Evolutionary conservation across 257 asterid species (phyloP).

Genomic region (Nicotiana undulata): DNA sequence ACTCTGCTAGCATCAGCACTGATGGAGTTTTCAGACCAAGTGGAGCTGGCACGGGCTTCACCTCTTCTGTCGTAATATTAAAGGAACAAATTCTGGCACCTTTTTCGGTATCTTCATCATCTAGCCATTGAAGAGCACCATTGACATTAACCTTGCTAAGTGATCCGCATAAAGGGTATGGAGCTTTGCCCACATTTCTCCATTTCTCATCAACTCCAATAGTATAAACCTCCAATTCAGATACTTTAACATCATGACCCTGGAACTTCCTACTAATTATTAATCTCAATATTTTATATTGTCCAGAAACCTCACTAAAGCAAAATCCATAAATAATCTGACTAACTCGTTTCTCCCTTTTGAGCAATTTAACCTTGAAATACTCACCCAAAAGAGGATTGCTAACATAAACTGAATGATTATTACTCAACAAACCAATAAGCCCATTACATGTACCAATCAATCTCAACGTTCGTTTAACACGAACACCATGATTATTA

Average conservation of each 20-base stretch:
- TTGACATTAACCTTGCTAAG: background rate
- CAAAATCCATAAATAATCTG: background rate
- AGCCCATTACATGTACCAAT: background rate
- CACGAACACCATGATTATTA: background rate
- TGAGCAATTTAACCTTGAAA: background rate
- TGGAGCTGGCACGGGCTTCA: background rate
- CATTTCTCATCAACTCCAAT: background rate
- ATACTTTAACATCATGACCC: background rate
- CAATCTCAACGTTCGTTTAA: background rate
- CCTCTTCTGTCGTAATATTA: background rate
- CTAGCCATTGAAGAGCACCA: background rate
- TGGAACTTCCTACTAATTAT: background rate
- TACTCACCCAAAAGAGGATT: background rate
- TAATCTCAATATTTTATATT: background rate
- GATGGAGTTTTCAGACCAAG: background rate
- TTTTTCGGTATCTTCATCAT: rapidly evolving
- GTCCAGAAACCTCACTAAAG: background rate
- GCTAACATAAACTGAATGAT: background rate
- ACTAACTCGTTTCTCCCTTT: background rate
- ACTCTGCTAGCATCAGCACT: background rate
- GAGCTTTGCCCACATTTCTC: background rate
- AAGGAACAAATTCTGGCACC: background rate
- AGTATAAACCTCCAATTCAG: background rate
- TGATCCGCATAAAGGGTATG: background rate
- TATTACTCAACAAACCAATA: background rate